Evolutionary conservation across 2,329 filamentous ascomycete species (phyloP), one percentile per base, ranked within the genome.

Genomic region (Didymella exigua): DNA sequence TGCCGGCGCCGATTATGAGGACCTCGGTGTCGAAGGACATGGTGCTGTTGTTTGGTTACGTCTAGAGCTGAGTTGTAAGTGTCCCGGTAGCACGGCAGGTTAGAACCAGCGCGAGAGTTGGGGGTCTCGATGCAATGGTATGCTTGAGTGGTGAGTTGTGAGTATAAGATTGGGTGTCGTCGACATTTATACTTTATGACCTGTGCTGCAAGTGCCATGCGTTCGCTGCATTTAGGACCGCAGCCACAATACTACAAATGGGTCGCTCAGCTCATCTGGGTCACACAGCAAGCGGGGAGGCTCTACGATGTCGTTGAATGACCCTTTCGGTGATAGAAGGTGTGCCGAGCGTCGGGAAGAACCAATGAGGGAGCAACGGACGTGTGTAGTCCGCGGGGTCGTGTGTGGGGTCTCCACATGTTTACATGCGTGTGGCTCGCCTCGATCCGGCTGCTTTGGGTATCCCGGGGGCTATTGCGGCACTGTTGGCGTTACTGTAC

Each of bases 1-100:
- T 75, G 56, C 79, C 79, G n/a, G 78, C 79, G n/a, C 79, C 80
- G 33, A 81, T 79, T 38, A 82, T 79, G 24, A 81, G 71, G 49
- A 81, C 75, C 60, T 81, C 78, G 2, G 74, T 77, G 58, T 79
- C 76, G 46, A 75, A 66, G 27, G 70, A 68, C 70, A 76, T 69
- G 16, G 23, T 52, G 44, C 5, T 7, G 24, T 45, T 26, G 4
- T 11, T 34, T 10, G n/a, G 3, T 14, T 11, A 4, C 30, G 38
- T 37, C 19, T 23, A 5, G 19, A 37, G 19, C 7, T 37, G 8
- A 9, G 3, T 6, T 24, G 13, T 5, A 4, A 14, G 14, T 23
- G 10, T 37, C 5, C 34, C 2, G 19, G 7, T 37, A 38, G 21
- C 13, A 38, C 36, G 9, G 8, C 33, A 23, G 14, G 10, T 11